Base-by-base conservation (phyloP, 768 basidiomycete genomes). In the Calocera viscosa region DNA sequence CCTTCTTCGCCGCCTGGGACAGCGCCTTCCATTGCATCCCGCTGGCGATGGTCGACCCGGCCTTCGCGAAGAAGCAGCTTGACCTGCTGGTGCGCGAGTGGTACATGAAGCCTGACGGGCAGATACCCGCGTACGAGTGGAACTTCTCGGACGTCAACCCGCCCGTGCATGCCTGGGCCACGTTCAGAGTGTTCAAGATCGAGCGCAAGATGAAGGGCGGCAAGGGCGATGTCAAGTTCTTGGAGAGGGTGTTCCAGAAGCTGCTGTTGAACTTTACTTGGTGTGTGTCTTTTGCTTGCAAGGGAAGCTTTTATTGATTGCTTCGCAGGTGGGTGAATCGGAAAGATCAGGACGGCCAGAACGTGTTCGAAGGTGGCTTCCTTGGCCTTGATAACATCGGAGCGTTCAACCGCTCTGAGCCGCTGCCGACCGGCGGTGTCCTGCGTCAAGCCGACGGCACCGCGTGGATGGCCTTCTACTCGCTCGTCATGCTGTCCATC, bases 401-500 rank as follows among this genome's bases (percentile, higher is more conserved):
- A 14, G 86, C 91, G 5, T 99, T 99, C 81, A 99, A 99, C 78
- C 88, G 96, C 60, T 96, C 93, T 1, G 96, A 99, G 76, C 91
- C 93, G 30, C 78, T 99, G 28, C 96, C 96, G 7, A 97, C 94
- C 3, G 95, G 95, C 35, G 96, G 96, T 10, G 84, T 79, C 19
- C 80, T 99, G 67, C 93, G 95, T 65, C 96, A 99, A 78, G 94
- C 96, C 8, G 96, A 99, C 74, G 95, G 95, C 10, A 99, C 96
- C 5, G 92, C 95, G 0, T 99, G 96, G 96, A 99, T 99, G 96
- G 96, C 94, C 34, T 99, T 98, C 80, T 99, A 95, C 77, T 93
- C 88, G 71, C 77, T 98, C 67, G 96, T 96, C 73, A 98, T 98
- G 96, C 77, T 99, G 75, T 95, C 89, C 76, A 99, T 99, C 74